These are phyloP conservation scores for Mrakia hoshinonis DNA, from an alignment of 768 basidiomycete species.

Conservation along the genomic window DNA sequence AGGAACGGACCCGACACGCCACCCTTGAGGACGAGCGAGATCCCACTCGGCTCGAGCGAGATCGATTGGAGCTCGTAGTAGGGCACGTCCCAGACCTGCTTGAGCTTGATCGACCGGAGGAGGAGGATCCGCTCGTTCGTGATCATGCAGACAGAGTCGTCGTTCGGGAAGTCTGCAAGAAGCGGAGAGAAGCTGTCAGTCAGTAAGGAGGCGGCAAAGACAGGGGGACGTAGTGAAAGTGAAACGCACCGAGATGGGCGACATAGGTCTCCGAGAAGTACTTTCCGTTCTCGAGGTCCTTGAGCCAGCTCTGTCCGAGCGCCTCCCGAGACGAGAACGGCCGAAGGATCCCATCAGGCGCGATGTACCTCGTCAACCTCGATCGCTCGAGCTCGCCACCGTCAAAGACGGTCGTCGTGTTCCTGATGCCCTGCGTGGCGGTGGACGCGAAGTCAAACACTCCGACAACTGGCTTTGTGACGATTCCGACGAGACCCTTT, in stretches of 20 bases:
- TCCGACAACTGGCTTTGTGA: slow-evolving; percentile 94
- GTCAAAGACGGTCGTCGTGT: slow-evolving; percentile 97
- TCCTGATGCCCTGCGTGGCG: slow-evolving; percentile 90
- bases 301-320: slow-evolving; percentile 93
- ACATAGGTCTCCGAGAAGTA: slow-evolving; percentile 79
- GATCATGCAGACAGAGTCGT: slow-evolving; percentile 55
- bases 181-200: slow-evolving; percentile 22
- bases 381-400: slow-evolving; percentile 78
- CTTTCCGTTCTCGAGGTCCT: slow-evolving; percentile 78
- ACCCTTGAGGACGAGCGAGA: slow-evolving; percentile 66
- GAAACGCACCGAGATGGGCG: slow-evolving; percentile 71
- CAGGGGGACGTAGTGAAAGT: not conserved
- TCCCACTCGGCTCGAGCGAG: slow-evolving; percentile 80
- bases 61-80: slow-evolving; percentile 79
- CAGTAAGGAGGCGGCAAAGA: slow-evolving; percentile 9
- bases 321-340: slow-evolving; percentile 85
- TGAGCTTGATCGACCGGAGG: slow-evolving; percentile 75
- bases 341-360: slow-evolving; percentile 79
- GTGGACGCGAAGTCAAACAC: slow-evolving; percentile 94
- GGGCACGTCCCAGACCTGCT: slow-evolving; percentile 83
- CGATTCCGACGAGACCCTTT: slow-evolving; percentile 83
- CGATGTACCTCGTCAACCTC: slow-evolving; percentile 75
- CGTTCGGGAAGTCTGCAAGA: slow-evolving; percentile 58
- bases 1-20: slow-evolving; percentile 45
- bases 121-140: slow-evolving; percentile 70